Evolutionary conservation across 495 filamentous ascomycete species (phyloP).

Genomic region (Aspergillus egyptiacus): DNA sequence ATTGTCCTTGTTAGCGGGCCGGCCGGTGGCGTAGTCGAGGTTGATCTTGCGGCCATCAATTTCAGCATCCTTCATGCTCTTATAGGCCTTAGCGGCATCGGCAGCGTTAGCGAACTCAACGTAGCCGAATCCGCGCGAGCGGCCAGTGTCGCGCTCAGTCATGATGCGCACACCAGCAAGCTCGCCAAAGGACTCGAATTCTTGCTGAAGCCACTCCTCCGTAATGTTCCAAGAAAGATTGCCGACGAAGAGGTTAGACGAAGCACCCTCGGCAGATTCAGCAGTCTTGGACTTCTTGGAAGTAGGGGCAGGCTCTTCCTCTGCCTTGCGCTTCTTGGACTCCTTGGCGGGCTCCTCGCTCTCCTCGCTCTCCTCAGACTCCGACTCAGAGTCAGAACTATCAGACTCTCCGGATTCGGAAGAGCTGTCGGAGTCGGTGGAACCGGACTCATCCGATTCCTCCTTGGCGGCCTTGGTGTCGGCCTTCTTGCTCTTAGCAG

Average conservation of each 20-base stretch:
- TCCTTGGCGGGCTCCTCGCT: conserved; percentile 40
- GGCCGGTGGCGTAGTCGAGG: conserved; percentile 79
- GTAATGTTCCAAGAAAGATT: conserved; percentile 94
- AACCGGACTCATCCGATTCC: neutral
- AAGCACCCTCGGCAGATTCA: conserved; percentile 54
- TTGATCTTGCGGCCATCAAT: conserved; percentile 83
- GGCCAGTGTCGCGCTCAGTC: conserved; percentile 72
- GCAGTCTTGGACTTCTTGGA: conserved; percentile 85
- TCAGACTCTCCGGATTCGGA: conserved; percentile 33
- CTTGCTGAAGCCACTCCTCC: conserved; percentile 79
- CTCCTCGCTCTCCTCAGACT: conserved; percentile 41
- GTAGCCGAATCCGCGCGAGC: conserved; percentile 94
- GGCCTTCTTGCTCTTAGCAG: conserved; percentile 31
- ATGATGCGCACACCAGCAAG: conserved; percentile 72
- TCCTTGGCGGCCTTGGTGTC: conserved; percentile 3
- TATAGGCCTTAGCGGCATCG: conserved; percentile 68
- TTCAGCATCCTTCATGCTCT: conserved; percentile 70
- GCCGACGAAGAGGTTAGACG: conserved; percentile 80
- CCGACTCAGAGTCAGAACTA: conserved; percentile 47
- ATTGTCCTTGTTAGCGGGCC: conserved; percentile 46
- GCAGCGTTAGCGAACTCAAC: conserved; percentile 75
- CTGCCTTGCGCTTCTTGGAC: conserved; percentile 90
- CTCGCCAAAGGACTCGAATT: conserved; percentile 81
- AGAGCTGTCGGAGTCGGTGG: conserved; percentile 20
- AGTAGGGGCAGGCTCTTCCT: conserved; percentile 52